Conservation (phyloP, 257 asterid genomes). For the Solanum gracilifrons region DNA sequence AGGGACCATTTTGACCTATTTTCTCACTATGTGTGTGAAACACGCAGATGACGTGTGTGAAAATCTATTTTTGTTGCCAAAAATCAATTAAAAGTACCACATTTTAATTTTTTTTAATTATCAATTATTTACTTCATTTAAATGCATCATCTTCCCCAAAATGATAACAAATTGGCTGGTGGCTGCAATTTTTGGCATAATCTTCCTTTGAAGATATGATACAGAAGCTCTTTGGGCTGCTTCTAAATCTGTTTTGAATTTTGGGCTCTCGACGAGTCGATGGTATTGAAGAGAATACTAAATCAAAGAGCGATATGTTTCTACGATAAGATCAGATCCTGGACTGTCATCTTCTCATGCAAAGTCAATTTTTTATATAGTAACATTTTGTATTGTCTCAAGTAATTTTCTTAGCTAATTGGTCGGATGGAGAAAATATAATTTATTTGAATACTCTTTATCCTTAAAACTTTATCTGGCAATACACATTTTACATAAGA, state of each 20-base stretch:
- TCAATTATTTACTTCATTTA: too few relatives aligned
- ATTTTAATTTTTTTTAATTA: too few relatives aligned
- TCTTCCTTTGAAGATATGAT: conserved; percentile 58
- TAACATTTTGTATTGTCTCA: conserved; percentile 34
- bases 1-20: too few relatives aligned
- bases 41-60: too few relatives aligned
- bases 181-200: conserved; percentile 14
- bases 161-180: conserved; percentile 27
- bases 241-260: conserved; percentile 51
- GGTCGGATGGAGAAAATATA: background rate
- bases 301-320: conserved; percentile 62
- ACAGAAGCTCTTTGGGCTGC: conserved; percentile 60
- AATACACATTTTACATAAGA: background rate
- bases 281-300: conserved; percentile 36
- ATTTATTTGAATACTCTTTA: background rate
- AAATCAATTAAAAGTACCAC: too few relatives aligned
- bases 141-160: too few relatives aligned
- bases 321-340: conserved; percentile 56
- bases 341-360: conserved; percentile 97
- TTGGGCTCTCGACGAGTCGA: conserved; percentile 14
- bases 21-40: too few relatives aligned
- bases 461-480: background rate
- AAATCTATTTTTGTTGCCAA: too few relatives aligned
- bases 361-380: conserved; percentile 43
- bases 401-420: conserved; percentile 20